Conservation (phyloP, 495 filamentous ascomycete genomes). For the Podospora conica region DNA sequence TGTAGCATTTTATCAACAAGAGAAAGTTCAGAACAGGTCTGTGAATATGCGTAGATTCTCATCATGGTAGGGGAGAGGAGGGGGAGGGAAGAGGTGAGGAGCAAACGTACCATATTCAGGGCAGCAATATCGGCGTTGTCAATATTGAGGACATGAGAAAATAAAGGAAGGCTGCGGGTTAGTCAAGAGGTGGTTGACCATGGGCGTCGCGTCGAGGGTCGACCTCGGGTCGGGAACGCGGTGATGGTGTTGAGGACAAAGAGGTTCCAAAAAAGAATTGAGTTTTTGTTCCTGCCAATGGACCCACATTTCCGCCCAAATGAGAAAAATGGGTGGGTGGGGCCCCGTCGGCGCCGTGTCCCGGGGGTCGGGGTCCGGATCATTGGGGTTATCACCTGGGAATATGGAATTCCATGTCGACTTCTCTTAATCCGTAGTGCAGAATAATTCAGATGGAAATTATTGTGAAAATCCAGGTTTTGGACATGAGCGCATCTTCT, state of each 20-base stretch:
- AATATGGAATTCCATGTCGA: too few species aligned
- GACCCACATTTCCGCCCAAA: neutral
- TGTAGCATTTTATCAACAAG: slow-evolving; percentile 46
- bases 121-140: neutral
- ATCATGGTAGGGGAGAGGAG: slow-evolving; percentile 31
- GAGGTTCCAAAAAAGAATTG: neutral
- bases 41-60: slow-evolving; percentile 44
- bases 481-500: neutral
- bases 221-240: too few species aligned
- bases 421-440: too few species aligned
- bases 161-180: neutral
- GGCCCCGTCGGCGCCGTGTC: too few species aligned
- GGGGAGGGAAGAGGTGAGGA: neutral
- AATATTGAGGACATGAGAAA: neutral
- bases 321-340: neutral
- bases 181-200: neutral
- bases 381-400: neutral
- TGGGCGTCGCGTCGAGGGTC: neutral
- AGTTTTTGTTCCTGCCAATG: neutral
- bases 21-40: slow-evolving; percentile 53
- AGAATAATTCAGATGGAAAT: neutral
- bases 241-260: neutral
- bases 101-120: slow-evolving; percentile 3
- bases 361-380: neutral
- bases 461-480: neutral